phyloP scores from a whole-genome alignment of 164 flowering plant species.

The Malania oleifera region DNA sequence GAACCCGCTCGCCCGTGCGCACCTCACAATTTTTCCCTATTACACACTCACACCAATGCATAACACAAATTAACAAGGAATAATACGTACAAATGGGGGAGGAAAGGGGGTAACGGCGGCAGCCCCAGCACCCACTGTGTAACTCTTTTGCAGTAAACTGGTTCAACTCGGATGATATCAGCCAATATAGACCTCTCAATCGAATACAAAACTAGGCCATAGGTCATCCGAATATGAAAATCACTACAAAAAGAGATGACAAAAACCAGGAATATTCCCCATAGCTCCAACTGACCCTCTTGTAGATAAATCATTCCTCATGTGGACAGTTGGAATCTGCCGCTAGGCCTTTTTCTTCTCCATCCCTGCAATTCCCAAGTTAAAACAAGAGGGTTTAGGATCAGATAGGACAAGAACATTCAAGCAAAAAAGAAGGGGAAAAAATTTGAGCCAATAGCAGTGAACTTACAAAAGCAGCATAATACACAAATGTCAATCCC shows the following conservation, averaged over 20 bases:
- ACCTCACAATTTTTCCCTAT: too few species aligned
- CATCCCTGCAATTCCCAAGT: conserved; percentile 61
- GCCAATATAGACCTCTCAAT: too few species aligned
- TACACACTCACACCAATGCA: too few species aligned
- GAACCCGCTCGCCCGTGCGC: too few species aligned
- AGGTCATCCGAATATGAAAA: conserved; percentile 16
- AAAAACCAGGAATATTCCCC: conserved; percentile 9
- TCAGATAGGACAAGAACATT: too few species aligned
- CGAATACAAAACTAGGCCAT: too few species aligned
- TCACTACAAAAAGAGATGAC: conserved; percentile 10
- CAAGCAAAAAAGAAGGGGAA: not conserved
- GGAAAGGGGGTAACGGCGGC: too few species aligned
- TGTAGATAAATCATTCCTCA: conserved; percentile 17
- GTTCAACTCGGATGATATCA: too few species aligned
- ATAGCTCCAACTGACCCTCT: not conserved
- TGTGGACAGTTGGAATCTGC: conserved; percentile 77
- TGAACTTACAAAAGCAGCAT: conserved; percentile 80
- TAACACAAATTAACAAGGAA: too few species aligned
- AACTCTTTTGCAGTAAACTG: too few species aligned
- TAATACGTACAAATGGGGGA: too few species aligned
- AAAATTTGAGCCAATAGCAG: not conserved
- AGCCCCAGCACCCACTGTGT: too few species aligned
- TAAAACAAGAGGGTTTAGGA: not conserved
- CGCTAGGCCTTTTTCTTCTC: conserved; percentile 81
- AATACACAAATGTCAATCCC: conserved; percentile 81